Evolutionary conservation across 768 basidiomycete genomes (phyloP).

Genomic region (Nevesoporus exiguus): DNA sequence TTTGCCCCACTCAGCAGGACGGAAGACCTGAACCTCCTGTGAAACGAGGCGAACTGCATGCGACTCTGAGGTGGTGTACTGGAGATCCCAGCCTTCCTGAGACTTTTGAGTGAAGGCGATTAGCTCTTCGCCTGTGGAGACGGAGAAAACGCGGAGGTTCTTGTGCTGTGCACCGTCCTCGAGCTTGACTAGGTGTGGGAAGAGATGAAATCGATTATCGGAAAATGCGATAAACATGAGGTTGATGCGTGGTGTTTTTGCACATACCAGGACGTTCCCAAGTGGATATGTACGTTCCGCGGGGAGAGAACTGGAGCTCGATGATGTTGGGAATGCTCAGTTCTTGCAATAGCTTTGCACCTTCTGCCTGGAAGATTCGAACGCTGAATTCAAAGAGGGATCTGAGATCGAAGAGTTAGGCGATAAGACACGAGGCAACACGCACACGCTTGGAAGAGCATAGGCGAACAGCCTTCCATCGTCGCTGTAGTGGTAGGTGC

Average conservation of each 20-base stretch:
- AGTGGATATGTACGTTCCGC: conserved; percentile 89
- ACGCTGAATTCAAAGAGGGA: conserved; percentile 44
- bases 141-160: conserved; percentile 90
- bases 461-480: conserved; percentile 89
- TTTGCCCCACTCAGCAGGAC: conserved; percentile 75
- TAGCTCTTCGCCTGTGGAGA: conserved; percentile 82
- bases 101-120: conserved; percentile 86
- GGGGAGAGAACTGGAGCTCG: conserved; percentile 89
- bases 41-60: conserved; percentile 80
- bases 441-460: conserved; percentile 71
- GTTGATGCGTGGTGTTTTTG: conserved; percentile 8
- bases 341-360: conserved; percentile 69
- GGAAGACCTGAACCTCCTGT: conserved; percentile 79
- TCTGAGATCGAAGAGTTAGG: conserved; percentile 12
- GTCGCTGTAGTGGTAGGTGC: conserved; percentile 76
- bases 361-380: conserved; percentile 72
- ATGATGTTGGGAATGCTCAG: conserved; percentile 70
- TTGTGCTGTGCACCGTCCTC: conserved; percentile 91
- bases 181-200: conserved; percentile 56
- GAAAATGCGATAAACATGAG: conserved; percentile 22
- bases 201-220: conserved; percentile 14
- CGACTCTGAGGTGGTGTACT: conserved; percentile 87
- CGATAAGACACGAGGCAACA: conserved; percentile 23
- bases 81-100: conserved; percentile 88
- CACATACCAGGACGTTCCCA: conserved; percentile 85